A percentile compares a stretch with the other conserved stretches of the same genome.
Conservation (phyloP, 2,329 filamentous ascomycete genomes). For the Ceratocystis smalleyi region DNA sequence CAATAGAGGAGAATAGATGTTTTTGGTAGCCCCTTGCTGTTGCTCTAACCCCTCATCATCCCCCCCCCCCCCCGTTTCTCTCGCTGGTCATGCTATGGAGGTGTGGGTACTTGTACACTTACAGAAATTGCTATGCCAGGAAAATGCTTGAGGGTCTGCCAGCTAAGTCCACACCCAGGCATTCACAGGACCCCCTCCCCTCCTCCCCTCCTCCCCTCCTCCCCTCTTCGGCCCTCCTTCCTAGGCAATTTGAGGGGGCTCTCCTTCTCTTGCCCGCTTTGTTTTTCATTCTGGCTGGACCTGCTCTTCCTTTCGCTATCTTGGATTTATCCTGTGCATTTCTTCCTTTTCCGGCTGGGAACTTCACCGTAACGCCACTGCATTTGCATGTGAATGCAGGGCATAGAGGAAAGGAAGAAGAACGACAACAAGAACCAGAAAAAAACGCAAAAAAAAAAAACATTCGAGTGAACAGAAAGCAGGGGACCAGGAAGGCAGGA, state of each 20-base stretch:
- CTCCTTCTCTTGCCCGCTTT: background rate
- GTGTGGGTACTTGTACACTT: background rate
- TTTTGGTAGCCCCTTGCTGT: background rate
- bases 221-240: background rate
- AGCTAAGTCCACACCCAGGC: background rate
- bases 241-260: background rate
- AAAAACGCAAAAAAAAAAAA: background rate
- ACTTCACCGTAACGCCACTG: background rate
- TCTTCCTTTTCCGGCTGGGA: background rate
- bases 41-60: background rate
- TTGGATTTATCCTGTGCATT: background rate
- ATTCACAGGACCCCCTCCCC: background rate
- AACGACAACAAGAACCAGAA: background rate
- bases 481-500: background rate
- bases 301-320: background rate
- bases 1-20: background rate
- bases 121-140: constrained; percentile 1
- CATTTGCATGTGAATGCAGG: background rate
- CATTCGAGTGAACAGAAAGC: background rate
- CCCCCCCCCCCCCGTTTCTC: background rate
- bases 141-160: background rate
- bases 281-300: background rate
- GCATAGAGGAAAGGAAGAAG: background rate
- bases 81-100: background rate
- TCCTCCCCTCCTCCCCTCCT: background rate